Evolutionary conservation across 176 grass and related monocot genomes (phyloP), one percentile per base, ranked within the genome.

Genomic region (Oryza meyeriana): DNA sequence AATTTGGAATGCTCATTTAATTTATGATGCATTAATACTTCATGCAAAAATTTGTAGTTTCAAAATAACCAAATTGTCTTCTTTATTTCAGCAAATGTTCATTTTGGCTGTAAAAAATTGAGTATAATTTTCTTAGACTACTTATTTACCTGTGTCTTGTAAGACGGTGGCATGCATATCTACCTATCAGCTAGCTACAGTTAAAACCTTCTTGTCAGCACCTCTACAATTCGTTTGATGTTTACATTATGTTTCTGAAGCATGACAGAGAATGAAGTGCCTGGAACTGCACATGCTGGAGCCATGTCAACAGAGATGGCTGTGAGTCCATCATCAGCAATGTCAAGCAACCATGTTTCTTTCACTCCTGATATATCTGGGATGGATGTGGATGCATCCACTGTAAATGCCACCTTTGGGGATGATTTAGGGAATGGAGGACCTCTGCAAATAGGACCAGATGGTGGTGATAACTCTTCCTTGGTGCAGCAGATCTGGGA

Each of bases 331-430:
- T 88, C 87, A 76, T 97, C 94, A 18, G 89, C 82, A 33, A 90
- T 90, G 41, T 94, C 92, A 68, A 92, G 89, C 76, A 94, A 86
- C 61, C 94, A 90, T 94, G 89, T 92, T 71, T 55, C 89, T 81
- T 94, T 97, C 89, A 88, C 85, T 40, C 76, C 89, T 17, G 92
- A 94, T 76, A 87, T 94, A 89, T 85, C 94, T 31, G 94, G 84
- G 74, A 89, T 97, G 85, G 91, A 87, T 71, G 85, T 94, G 78
- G 88, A 96, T 79, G 52, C 72, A 74, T 79, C 79, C 58, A 81
- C 71, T 69, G 77, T 88, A 30, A 83, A 93, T 80, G 69, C 78
- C 0, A 68, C 77, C 30, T 91, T 97, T 72, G 72, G 81, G 72
- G 34, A 87, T 66, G 87, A 86, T 74, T 64, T 87, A 6, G 64